Evolutionary conservation across 768 basidiomycete genomes (phyloP), one percentile per base, ranked within the genome.

Genomic region (Lenzites betulinus): DNA sequence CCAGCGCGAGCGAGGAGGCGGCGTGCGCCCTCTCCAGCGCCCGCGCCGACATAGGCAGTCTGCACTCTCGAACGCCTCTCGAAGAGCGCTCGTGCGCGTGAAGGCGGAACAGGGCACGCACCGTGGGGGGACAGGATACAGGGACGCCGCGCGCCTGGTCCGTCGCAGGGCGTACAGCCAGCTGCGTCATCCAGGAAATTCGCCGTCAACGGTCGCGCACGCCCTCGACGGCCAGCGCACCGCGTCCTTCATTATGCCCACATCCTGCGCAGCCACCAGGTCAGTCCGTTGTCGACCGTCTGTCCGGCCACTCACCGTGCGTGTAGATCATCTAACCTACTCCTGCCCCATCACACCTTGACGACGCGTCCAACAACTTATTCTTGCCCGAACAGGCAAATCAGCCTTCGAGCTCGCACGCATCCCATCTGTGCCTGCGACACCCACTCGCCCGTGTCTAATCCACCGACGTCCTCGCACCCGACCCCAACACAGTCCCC

Each of bases 391-490:
- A 54, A 54, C 52, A 42, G 52, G 52, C 28, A 23, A 30, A 15
- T 23, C 25, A 15, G n/a, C 26, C 25, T 26, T 8, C 25, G 15
- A 12, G 22, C 35, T 35, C 35, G 33, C 35, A 38, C 50, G 35
- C 33, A 13, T 22, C 15, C n/a, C 16, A 25, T 26, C 28, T n/a
- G 53, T 54, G 43, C 53, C 53, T 54, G 53, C 53, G 53, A 54
- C 30, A 22, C 20, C 20, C 52, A 26, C 52, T 54, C 52, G 5
- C 50, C 41, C 15, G 26, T 41, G 42, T 15, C n/a, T 54, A 42
- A 54, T 26, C 41, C 52, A 23, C 52, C 52, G 52, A 30, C 42
- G 5, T 46, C 53, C 16, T 54, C 53, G 35, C 50, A 38, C 39
- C 22, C 51, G n/a, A 23, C 7, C 33, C 25, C 38, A 18, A 18